Percentiles rank a stretch among this genome's conserved stretches.
phyloP scores from a whole-genome alignment of 225 moss, liverwort and hornwort genomes.

The Asterella californica region DNA sequence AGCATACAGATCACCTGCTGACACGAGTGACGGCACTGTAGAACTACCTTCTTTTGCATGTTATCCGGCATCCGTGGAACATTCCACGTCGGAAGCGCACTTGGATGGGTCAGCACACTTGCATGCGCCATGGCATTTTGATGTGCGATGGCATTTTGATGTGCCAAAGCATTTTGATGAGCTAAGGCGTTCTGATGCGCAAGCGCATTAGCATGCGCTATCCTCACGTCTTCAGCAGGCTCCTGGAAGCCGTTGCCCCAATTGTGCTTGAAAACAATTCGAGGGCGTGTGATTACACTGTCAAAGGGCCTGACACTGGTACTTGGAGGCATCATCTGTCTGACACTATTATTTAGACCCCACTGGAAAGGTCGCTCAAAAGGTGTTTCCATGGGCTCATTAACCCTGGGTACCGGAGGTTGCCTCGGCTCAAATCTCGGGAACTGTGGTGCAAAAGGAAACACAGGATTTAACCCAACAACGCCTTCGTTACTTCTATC shows the following conservation, averaged over 20 bases:
- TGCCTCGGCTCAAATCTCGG: constrained; percentile 51
- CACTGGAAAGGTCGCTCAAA: constrained; percentile 65
- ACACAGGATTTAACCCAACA: constrained; percentile 13
- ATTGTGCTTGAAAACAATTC: constrained; percentile 82
- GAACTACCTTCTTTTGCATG: constrained; percentile 49
- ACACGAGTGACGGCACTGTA: not conserved
- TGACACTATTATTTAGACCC: constrained; percentile 55
- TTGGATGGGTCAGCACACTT: constrained; percentile 29
- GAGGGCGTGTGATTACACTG: constrained; percentile 40
- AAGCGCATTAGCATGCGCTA: constrained; percentile 35
- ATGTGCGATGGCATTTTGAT: constrained; percentile 35
- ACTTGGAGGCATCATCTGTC: constrained; percentile 57
- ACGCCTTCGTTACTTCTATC: constrained; percentile 52
- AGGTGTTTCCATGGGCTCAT: constrained; percentile 40
- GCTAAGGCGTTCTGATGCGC: constrained; percentile 37
- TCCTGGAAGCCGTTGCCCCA: constrained; percentile 85
- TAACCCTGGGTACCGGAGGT: constrained; percentile 51
- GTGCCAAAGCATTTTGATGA: constrained; percentile 22
- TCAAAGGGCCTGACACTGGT: constrained; percentile 47
- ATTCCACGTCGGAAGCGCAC: constrained; percentile 64
- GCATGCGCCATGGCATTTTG: constrained; percentile 26
- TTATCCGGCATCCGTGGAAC: constrained; percentile 82
- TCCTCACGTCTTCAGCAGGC: constrained; percentile 55
- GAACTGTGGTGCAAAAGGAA: constrained; percentile 35
- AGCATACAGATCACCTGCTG: no score